These are phyloP conservation scores for Candolleomyces efflorescens DNA, from an alignment of 768 basidiomycete genomes.

Conservation along the genomic window DNA sequence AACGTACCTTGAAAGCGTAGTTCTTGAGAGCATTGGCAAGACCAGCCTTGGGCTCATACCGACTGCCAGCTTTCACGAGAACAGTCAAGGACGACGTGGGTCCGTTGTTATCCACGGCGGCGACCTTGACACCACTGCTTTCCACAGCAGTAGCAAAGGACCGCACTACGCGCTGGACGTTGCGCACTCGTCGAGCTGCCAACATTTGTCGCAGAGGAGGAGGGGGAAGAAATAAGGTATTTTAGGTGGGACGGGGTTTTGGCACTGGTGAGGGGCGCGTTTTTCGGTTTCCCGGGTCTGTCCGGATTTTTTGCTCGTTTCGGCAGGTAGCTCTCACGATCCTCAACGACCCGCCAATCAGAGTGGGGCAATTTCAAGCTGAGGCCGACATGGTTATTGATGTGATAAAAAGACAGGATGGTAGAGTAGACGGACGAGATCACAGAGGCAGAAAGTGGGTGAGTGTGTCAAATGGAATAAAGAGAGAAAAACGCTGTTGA, in stretches of 20 bases:
- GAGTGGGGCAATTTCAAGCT: not conserved
- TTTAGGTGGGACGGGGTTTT: not conserved
- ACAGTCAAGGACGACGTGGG: slow-evolving; percentile 85
- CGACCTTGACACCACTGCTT: slow-evolving; percentile 74
- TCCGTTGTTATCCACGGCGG: slow-evolving; percentile 76
- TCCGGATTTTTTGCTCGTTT: not conserved
- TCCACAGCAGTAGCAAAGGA: slow-evolving; percentile 82
- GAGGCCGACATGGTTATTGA: not conserved
- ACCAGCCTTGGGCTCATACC: slow-evolving; percentile 86
- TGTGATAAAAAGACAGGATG: not conserved
- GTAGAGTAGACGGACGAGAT: not conserved
- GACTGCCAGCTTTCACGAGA: slow-evolving; percentile 87
- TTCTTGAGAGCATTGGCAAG: slow-evolving; percentile 94
- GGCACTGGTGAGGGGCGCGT: not conserved
- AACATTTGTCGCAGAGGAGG: not conserved
- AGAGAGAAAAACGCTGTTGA: not conserved
- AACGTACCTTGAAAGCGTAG: slow-evolving; percentile 95
- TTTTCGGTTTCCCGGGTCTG: slow-evolving; percentile 11
- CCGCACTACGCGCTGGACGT: slow-evolving; percentile 50
- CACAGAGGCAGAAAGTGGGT: not conserved
- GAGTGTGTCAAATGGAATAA: not conserved
- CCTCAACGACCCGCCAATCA: too few species aligned
- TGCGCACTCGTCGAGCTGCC: slow-evolving; percentile 28
- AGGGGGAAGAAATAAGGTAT: not conserved
- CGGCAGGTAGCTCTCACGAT: not conserved